phyloP scores from a whole-genome alignment of 2,329 filamentous ascomycete species.

The Exophiala aquamarina region DNA sequence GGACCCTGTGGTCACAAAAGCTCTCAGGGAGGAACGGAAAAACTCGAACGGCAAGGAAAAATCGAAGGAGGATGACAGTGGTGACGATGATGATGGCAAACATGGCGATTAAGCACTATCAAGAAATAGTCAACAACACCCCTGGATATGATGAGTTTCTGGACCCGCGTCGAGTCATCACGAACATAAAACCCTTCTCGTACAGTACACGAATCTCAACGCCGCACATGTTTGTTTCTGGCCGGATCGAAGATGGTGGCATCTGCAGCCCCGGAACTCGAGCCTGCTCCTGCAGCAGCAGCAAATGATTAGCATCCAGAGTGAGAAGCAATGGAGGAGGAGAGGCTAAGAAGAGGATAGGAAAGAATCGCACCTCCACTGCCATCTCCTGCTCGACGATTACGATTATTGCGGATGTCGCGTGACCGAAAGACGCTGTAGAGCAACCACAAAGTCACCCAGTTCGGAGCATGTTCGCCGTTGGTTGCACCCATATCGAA shows the following conservation, averaged over 20 bases:
- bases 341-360: not conserved
- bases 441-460: slow-evolving; percentile 47
- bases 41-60: slow-evolving; percentile 36
- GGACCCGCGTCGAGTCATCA: not conserved
- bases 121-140: slow-evolving; percentile 11
- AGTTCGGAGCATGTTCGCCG: slow-evolving; percentile 47
- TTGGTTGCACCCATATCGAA: slow-evolving; percentile 43
- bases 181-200: not conserved
- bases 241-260: slow-evolving; percentile 23
- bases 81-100: slow-evolving; percentile 31
- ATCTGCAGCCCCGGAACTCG: slow-evolving; percentile 17
- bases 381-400: slow-evolving; percentile 34
- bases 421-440: slow-evolving; percentile 50
- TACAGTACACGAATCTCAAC: slow-evolving; percentile 16
- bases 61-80: slow-evolving; percentile 37
- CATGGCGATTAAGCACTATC: slow-evolving; percentile 19
- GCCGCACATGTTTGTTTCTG: slow-evolving; percentile 23
- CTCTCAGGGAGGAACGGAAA: slow-evolving; percentile 50
- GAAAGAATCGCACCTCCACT: slow-evolving; percentile 19
- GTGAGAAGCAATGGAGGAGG: not conserved
- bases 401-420: slow-evolving; percentile 48
- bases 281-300: slow-evolving; percentile 8
- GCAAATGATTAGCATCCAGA: not conserved
- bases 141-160: not conserved
- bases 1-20: slow-evolving; percentile 58